Evolutionary conservation across 169 alveolate species (phyloP).

Genomic region (Plasmodium inui): DNA sequence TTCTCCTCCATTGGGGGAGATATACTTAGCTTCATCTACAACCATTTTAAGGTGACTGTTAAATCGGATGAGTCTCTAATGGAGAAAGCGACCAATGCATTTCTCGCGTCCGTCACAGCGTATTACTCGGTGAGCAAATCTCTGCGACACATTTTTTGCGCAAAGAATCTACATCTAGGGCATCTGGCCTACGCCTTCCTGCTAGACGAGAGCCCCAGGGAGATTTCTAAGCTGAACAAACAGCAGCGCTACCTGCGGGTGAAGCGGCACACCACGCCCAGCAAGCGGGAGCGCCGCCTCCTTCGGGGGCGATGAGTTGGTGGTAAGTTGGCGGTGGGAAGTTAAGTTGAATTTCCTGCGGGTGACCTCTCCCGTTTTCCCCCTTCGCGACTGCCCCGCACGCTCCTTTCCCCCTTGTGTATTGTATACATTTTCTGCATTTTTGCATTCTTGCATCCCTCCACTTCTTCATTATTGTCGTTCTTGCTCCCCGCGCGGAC

Average conservation of each 20-base stretch:
- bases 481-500: neutral
- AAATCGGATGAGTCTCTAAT: constrained; percentile 17
- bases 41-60: constrained; percentile 28
- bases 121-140: constrained; percentile 26
- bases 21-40: constrained; percentile 21
- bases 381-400: neutral
- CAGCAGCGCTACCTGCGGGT: constrained; percentile 5
- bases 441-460: no score
- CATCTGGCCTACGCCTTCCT: constrained; percentile 46
- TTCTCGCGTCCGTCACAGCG: constrained; percentile 13
- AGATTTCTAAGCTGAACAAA: constrained; percentile 13
- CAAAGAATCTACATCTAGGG: constrained; percentile 36
- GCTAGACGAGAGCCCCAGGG: constrained; percentile 20
- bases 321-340: no score
- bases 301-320: neutral
- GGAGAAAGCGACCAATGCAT: constrained; percentile 40
- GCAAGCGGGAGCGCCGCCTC: constrained; percentile 22
- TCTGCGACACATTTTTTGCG: constrained; percentile 8
- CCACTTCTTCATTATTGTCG: neutral
- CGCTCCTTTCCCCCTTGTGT: neutral
- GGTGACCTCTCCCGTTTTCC: neutral
- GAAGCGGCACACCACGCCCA: neutral
- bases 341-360: neutral
- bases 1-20: constrained; percentile 38
- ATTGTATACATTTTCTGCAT: no score